phyloP scores from a whole-genome alignment of 176 grass and related monocot species.

The Aegilops bicornis region DNA sequence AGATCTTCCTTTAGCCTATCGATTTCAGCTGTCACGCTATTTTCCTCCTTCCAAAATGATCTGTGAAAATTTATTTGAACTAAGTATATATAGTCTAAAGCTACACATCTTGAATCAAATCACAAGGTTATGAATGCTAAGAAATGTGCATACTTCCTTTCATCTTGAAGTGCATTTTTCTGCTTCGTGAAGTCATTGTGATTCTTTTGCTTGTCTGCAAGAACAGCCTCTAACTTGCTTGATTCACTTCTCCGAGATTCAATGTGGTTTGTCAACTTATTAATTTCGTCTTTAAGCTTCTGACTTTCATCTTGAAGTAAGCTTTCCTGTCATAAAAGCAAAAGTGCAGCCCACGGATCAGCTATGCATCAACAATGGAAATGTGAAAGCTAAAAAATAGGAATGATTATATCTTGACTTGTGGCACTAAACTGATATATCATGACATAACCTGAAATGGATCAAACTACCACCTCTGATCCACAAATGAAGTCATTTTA shows the following conservation, averaged over 20 bases:
- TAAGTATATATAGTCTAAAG: conserved; percentile 39
- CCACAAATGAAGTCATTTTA: neutral
- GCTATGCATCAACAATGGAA: neutral
- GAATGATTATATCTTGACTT: neutral
- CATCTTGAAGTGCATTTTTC: conserved; percentile 88
- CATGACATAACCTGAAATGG: conserved; percentile 8
- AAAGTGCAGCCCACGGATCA: conserved; percentile 25
- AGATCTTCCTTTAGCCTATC: conserved; percentile 72
- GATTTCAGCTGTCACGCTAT: conserved; percentile 74
- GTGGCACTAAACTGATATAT: neutral
- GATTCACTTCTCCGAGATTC: conserved; percentile 65
- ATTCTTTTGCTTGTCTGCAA: conserved; percentile 61
- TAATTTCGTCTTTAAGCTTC: conserved; percentile 78
- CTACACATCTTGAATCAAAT: conserved; percentile 12
- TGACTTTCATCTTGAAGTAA: conserved; percentile 93
- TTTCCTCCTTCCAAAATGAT: conserved; percentile 91
- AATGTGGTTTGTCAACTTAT: conserved; percentile 56
- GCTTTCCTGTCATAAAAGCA: conserved; percentile 58
- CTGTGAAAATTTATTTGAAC: conserved; percentile 45
- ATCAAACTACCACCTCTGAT: conserved; percentile 26
- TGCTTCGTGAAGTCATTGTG: conserved; percentile 61
- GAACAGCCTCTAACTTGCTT: conserved; percentile 50
- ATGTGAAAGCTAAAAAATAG: neutral
- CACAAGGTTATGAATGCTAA: conserved; percentile 5
- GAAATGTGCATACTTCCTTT: conserved; percentile 74